Evolutionary conservation across 2,329 filamentous ascomycete genomes (phyloP), one percentile per base, ranked within the genome.

Genomic region (Dendrostoma leiphaemia): DNA sequence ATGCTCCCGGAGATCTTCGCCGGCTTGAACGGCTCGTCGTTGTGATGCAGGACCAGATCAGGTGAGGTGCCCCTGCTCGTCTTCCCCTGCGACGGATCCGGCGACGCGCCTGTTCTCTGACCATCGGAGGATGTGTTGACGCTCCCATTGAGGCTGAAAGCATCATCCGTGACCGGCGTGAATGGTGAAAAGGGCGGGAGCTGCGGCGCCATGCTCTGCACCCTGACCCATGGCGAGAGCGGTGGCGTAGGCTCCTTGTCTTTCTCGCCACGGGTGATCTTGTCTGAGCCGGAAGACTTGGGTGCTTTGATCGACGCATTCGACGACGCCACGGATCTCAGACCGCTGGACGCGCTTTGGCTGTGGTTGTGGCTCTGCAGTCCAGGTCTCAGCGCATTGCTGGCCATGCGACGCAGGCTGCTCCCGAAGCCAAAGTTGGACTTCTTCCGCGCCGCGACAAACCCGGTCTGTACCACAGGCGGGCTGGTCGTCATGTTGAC

Each of bases 191-290:
- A 53, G 4, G 53, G 51, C 7, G 58, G 56, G 2, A 60, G 31
- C 48, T 60, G 58, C 6, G 58, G 58, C 8, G 58, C 55, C 49
- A 55, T 53, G 35, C 52, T 60, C 46, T 53, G 56, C 6, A 54
- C 52, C n/a, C 57, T 47, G 7, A 54, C 17, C 51, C 54, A 56
- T 2, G 45, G 54, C 4, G 45, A 58, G 24, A 60, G 38, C 6
- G 55, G 59, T 15, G 48, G 49, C 4, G 45, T 43, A n/a, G 12
- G 12, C 4, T 40, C 43, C 8, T 21, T 32, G 9, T 53, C 44
- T 15, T 37, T 58, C 31, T 28, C 43, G 34, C 51, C 49, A 21
- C 41, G 29, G 38, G 59, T 47, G 45, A 35, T 45, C 35, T 23
- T 35, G 17, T 48, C 47, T 9, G 47, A 55, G 2, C 48, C 52